Conservation (phyloP, 2,329 filamentous ascomycete genomes). For the Neofusicoccum ribis region DNA sequence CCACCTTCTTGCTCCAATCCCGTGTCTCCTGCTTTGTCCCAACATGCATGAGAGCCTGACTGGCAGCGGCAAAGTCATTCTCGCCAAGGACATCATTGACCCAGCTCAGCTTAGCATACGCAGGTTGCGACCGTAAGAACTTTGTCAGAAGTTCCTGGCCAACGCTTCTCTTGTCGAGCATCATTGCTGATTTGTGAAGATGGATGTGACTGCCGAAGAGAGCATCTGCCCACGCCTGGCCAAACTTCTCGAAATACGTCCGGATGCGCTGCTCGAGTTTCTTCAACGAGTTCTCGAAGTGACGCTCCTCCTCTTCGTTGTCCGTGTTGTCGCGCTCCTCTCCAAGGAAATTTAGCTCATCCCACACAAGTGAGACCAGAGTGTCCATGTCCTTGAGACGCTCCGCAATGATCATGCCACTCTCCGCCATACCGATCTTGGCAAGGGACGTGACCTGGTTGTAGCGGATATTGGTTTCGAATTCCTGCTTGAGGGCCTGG, state of each 20-base stretch:
- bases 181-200: constrained; percentile 39
- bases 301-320: constrained; percentile 30
- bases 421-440: constrained; percentile 54
- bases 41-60: constrained; percentile 67
- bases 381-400: constrained; percentile 63
- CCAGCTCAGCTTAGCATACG: constrained; percentile 81
- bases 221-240: constrained; percentile 68
- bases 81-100: constrained; percentile 87
- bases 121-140: constrained; percentile 72
- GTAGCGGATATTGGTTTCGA: constrained; percentile 41
- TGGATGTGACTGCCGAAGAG: constrained; percentile 78
- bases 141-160: constrained; percentile 72
- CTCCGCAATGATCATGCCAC: constrained; percentile 63
- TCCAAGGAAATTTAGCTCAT: constrained; percentile 45
- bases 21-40: constrained; percentile 73
- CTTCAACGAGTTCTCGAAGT: constrained; percentile 24
- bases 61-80: constrained; percentile 72
- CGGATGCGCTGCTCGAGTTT: constrained; percentile 49
- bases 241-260: constrained; percentile 63
- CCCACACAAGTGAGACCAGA: constrained; percentile 55
- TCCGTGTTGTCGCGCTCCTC: constrained; percentile 35
- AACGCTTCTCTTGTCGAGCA: constrained; percentile 68
- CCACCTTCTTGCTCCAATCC: constrained; percentile 90
- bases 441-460: constrained; percentile 44
- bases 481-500: constrained; percentile 46